Evolutionary conservation across 371 early-diverging fungal genomes (phyloP).

Genomic region (Rhizopus microsporus): DNA sequence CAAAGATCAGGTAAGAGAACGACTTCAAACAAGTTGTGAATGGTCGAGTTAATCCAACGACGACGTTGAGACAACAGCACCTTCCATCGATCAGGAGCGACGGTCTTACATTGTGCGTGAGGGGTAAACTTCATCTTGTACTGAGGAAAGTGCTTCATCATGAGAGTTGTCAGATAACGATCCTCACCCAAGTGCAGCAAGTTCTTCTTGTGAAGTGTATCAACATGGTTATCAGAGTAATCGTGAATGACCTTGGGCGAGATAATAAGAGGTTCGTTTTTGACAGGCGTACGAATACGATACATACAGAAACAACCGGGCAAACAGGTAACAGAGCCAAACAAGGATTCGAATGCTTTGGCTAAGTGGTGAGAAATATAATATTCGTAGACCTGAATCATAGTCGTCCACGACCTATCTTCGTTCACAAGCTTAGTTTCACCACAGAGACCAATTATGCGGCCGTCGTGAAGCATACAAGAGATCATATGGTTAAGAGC

Average conservation of each 20-base stretch:
- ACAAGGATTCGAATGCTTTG: slow-evolving; percentile 99
- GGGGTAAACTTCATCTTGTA: slow-evolving; percentile 97
- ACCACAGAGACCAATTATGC: slow-evolving; percentile 92
- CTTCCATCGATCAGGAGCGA: slow-evolving; percentile 94
- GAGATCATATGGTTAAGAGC: slow-evolving; percentile 87
- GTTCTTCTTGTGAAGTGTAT: slow-evolving; percentile 96
- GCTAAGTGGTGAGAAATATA: slow-evolving; percentile 98
- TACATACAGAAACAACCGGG: slow-evolving; percentile 98
- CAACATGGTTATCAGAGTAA: slow-evolving; percentile 94
- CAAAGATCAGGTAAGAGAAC: slow-evolving; percentile 86
- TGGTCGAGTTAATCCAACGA: slow-evolving; percentile 99
- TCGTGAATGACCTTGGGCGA: slow-evolving; percentile 89
- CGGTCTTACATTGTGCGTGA: slow-evolving; percentile 96
- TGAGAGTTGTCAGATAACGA: slow-evolving; percentile 93
- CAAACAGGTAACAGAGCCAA: slow-evolving; percentile 96
- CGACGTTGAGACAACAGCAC: slow-evolving; percentile 87
- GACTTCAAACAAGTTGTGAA: slow-evolving; percentile 95
- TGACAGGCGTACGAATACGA: slow-evolving; percentile 81
- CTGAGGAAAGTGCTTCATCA: slow-evolving; percentile 98
- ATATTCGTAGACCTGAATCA: slow-evolving; percentile 99
- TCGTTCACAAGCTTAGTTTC: slow-evolving; percentile 92
- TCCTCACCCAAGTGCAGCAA: slow-evolving; percentile 79
- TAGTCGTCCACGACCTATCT: slow-evolving; percentile 89
- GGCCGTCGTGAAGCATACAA: slow-evolving; percentile 85
- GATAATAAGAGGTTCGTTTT: slow-evolving; percentile 90